Base-by-base conservation (phyloP, 2,329 filamentous ascomycete genomes). In the Penicillium corylophilum region DNA sequence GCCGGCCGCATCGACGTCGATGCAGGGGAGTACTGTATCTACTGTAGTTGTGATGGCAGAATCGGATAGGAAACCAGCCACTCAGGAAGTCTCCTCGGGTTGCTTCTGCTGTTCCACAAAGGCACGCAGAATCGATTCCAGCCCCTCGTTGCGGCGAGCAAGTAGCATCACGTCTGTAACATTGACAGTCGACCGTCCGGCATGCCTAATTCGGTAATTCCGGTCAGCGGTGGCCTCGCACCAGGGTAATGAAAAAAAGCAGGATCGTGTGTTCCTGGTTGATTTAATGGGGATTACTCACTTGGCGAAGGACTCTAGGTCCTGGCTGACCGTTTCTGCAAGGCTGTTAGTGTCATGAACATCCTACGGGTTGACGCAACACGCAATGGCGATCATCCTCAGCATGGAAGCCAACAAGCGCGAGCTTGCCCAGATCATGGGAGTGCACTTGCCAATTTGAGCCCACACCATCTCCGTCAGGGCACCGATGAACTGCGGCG, bases 101-200 rank as follows among this genome's bases (percentile, higher is more conserved):
- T 24, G 22, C 4, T 36, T n/a, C 4, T 64, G 59, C 45, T 69
- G 67, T 44, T 71, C 69, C 15, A 70, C 55, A 45, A 71, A 75
- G 5, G 69, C 63, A 10, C 63, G 65, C 66, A 99, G 80, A 29
- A 97, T 84, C 15, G 80, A 80, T 61, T 92, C 85, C 18, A 99
- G 74, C 16, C 91, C 90, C 50, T 92, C 88, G 63, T 97, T 99
- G 53, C 93, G 85, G 55, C 94, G 80, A 23, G 90, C 86, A 26
- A 99, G 82, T 7, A 99, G 81, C 64, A 97, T 76, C 12, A 97
- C 92, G 68, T 99, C 94, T 46, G 92, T 88, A 0, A 87, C 88
- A 33, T 86, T 90, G 59, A 99, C 82, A 0, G 87, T 92, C 2
- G 83, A 84, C 23, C 93, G 83, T 1, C 89, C 88, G 10, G 89